Evolutionary conservation across 176 grass and related monocot species (phyloP).

Genomic region (Dendrocalamus sinicus): DNA sequence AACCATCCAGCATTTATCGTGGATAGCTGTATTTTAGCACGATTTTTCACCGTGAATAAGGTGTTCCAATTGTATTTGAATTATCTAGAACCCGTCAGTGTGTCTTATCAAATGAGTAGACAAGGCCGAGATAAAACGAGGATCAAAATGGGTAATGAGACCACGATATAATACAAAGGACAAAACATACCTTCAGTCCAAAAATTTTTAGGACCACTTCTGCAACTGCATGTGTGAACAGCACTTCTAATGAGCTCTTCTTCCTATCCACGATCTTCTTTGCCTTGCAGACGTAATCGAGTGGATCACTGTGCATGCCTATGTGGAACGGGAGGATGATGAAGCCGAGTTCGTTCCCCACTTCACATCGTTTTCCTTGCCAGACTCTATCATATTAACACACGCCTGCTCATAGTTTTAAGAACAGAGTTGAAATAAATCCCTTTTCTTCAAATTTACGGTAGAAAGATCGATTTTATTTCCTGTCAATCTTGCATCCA

Average conservation of each 20-base stretch:
- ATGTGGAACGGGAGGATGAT: conserved; percentile 64
- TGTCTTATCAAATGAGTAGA: background rate
- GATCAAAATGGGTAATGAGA: background rate
- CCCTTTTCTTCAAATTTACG: background rate
- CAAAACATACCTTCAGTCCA: conserved; percentile 57
- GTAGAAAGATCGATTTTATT: background rate
- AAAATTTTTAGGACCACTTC: conserved; percentile 65
- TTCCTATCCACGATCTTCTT: conserved; percentile 69
- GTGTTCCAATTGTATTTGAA: background rate
- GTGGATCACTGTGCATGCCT: conserved; percentile 49
- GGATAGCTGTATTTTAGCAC: conserved; percentile 25
- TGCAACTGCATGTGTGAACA: conserved; percentile 62
- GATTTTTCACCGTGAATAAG: background rate
- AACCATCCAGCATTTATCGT: background rate
- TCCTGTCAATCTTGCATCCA: background rate
- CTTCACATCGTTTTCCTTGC: conserved; percentile 47
- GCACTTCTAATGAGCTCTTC: conserved; percentile 76
- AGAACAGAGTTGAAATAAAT: background rate
- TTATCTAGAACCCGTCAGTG: background rate
- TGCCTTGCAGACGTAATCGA: conserved; percentile 76
- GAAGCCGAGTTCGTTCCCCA: conserved; percentile 74
- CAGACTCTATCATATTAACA: conserved; percentile 61
- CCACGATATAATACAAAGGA: background rate
- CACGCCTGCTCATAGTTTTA: conserved; percentile 53
- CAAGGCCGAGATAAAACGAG: background rate